Conservation (phyloP, 352 stramenopile genomes). For the Globisporangium spinosum region DNA sequence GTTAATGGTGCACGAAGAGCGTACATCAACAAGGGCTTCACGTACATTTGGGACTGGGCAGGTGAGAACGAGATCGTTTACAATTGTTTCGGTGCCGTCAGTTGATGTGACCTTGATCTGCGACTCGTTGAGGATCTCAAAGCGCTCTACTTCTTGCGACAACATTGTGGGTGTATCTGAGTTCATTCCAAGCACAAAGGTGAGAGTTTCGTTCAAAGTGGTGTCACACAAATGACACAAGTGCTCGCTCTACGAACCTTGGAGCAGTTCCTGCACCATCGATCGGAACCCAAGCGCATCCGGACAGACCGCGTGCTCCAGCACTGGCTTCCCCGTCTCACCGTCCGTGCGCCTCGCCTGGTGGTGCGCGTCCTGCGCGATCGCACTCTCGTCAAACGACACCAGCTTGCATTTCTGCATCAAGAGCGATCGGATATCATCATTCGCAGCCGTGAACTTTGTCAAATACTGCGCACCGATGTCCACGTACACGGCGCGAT, state of each 20-base stretch:
- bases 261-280: constrained; percentile 50
- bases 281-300: constrained; percentile 47
- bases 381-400: constrained; percentile 42
- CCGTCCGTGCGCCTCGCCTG: constrained; percentile 14
- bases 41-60: constrained; percentile 57
- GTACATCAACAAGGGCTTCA: neutral
- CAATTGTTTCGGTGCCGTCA: constrained; percentile 44
- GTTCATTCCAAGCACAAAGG: neutral
- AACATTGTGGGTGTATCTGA: constrained; percentile 39
- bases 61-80: constrained; percentile 64
- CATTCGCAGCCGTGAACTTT: constrained; percentile 39
- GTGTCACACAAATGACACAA: neutral
- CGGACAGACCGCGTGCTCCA: constrained; percentile 39
- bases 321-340: constrained; percentile 12
- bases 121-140: constrained; percentile 49
- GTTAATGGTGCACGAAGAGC: neutral
- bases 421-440: constrained; percentile 46
- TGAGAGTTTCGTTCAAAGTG: neutral
- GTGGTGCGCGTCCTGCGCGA: constrained; percentile 44
- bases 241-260: constrained; percentile 18
- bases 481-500: constrained; percentile 53
- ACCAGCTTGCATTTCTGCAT: constrained; percentile 28
- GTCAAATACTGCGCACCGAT: constrained; percentile 74
- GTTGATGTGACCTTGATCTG: constrained; percentile 41
- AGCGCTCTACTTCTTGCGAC: constrained; percentile 43